These are phyloP conservation scores for Paulownia fortunei DNA, from an alignment of 257 asterid genomes.

Conservation along the genomic window DNA sequence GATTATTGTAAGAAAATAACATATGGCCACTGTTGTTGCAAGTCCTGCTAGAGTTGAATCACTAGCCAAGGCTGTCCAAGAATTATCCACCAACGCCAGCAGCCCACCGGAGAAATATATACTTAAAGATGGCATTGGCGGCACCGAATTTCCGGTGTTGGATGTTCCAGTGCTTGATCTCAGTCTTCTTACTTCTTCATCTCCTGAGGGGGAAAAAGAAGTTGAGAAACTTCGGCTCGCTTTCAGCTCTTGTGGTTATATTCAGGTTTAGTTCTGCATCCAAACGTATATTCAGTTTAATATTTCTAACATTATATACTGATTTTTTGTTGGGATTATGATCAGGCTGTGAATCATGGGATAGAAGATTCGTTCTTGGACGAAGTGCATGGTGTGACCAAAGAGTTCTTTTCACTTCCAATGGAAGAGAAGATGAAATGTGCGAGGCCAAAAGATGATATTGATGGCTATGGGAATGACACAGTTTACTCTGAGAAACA, in stretches of 20 bases:
- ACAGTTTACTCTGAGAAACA: constrained; percentile 33
- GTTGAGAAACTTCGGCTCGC: constrained; percentile 35
- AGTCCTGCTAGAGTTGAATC: background rate
- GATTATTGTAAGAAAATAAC: too few species aligned
- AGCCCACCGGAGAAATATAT: constrained; percentile 41
- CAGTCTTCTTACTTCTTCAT: constrained; percentile 39
- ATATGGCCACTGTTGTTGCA: background rate
- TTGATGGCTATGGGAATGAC: constrained; percentile 51
- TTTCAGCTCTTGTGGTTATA: constrained; percentile 41
- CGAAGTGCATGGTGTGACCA: constrained; percentile 32
- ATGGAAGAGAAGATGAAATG: constrained; percentile 47
- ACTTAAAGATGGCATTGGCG: constrained; percentile 32
- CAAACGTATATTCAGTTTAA: background rate
- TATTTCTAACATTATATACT: background rate
- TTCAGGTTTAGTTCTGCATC: constrained; percentile 38
- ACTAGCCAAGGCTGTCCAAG: constrained; percentile 33
- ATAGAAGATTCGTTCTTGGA: constrained; percentile 38
- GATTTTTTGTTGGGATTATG: background rate
- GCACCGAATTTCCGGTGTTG: constrained; percentile 25
- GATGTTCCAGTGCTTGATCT: constrained; percentile 44
- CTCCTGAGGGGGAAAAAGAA: constrained; percentile 35
- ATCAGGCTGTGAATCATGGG: constrained; percentile 48
- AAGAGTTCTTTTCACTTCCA: constrained; percentile 47
- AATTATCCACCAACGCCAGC: constrained; percentile 21
- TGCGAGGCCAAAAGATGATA: constrained; percentile 33